Evolutionary conservation across 2,329 filamentous ascomycete species (phyloP).

Genomic region (Xylaria sp.): DNA sequence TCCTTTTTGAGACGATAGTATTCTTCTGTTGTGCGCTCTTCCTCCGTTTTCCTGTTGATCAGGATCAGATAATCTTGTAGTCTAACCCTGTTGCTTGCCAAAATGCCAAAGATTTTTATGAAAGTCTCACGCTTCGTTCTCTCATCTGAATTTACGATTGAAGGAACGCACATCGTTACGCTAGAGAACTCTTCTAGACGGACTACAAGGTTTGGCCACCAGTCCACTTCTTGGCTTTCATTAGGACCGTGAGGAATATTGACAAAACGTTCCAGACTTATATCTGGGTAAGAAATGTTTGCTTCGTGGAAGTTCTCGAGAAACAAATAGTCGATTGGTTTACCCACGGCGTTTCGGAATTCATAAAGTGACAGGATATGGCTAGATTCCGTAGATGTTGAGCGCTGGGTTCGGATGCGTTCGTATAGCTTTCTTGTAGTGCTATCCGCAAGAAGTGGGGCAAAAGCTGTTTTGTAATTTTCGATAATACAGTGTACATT

Average conservation of each 20-base stretch:
- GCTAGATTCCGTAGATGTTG: no score
- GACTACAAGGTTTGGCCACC: slow-evolving; percentile 20
- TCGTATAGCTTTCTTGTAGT: background rate
- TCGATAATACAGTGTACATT: background rate
- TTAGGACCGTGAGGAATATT: background rate
- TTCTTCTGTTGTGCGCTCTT: background rate
- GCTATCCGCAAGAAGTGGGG: background rate
- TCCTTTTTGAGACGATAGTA: background rate
- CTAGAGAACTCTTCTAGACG: background rate
- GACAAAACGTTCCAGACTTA: no score
- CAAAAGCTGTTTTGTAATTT: slow-evolving; percentile 15
- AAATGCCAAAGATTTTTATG: background rate
- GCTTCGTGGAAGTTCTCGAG: slow-evolving; percentile 22
- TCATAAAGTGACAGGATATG: background rate
- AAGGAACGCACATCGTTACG: no score
- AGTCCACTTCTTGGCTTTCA: background rate
- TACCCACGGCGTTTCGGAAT: background rate
- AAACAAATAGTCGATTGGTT: slow-evolving; percentile 20
- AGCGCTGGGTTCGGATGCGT: background rate
- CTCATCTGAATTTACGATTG: background rate
- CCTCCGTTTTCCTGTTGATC: background rate
- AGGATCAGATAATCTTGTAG: slow-evolving; percentile 22
- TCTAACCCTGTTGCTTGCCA: background rate
- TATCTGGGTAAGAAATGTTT: background rate
- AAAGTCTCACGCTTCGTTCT: background rate